These are phyloP conservation scores for Clitopilus passeckerianus DNA, from an alignment of 768 basidiomycete species.

Conservation along the genomic window DNA sequence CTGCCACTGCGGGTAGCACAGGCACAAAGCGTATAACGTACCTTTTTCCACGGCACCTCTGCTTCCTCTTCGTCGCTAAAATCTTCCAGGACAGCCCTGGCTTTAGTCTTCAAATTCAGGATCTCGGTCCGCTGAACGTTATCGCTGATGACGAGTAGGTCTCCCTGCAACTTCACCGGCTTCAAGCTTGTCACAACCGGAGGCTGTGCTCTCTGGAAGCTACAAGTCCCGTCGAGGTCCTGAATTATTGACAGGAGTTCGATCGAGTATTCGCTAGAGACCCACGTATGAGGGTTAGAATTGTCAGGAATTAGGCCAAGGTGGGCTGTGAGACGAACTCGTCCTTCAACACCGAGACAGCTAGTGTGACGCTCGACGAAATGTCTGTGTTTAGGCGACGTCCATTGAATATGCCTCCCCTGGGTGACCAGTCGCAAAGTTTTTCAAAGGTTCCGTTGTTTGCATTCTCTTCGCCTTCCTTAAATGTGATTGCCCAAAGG, in stretches of 20 bases:
- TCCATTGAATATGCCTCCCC: constrained; percentile 47
- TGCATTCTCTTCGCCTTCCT: background rate
- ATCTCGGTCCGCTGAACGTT: constrained; percentile 45
- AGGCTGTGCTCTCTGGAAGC: constrained; percentile 21
- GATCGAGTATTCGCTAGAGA: constrained; percentile 24
- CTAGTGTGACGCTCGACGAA: constrained; percentile 41
- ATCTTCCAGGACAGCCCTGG: constrained; percentile 42
- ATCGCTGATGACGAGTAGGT: constrained; percentile 51
- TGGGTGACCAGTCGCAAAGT: constrained; percentile 48
- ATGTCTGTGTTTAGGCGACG: constrained; percentile 45
- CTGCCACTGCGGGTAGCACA: background rate
- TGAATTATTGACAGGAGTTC: constrained; percentile 24
- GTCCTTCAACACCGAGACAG: constrained; percentile 40
- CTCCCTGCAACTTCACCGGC: constrained; percentile 45
- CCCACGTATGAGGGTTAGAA: constrained; percentile 8
- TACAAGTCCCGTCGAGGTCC: constrained; percentile 7
- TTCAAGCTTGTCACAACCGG: constrained; percentile 35
- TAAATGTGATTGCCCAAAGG: constrained; percentile 37
- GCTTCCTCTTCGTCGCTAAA: constrained; percentile 17
- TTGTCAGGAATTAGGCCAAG: background rate
- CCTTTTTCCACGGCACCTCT: constrained; percentile 22
- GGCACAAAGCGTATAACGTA: constrained; percentile 3
- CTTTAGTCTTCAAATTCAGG: constrained; percentile 47
- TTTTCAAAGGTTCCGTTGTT: constrained; percentile 17
- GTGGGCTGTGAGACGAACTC: constrained; percentile 31